These are phyloP conservation scores for Sclerotinia borealis DNA, from an alignment of 2,329 filamentous ascomycete species.

Conservation along the genomic window DNA sequence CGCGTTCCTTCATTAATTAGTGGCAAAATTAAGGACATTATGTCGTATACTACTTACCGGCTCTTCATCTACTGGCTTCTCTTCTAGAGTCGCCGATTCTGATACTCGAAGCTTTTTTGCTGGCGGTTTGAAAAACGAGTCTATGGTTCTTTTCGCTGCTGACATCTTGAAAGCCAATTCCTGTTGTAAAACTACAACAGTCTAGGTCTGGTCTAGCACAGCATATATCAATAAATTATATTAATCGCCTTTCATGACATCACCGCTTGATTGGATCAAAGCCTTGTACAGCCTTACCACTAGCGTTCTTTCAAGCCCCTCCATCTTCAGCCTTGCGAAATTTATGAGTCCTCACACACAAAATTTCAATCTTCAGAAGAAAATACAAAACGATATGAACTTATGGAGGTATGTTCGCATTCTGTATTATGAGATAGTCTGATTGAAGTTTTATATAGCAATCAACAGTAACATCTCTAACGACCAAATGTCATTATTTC, in stretches of 20 bases:
- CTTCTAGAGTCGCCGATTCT: slow-evolving; percentile 8
- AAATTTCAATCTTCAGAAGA: slow-evolving; percentile 1
- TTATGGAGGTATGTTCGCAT: slow-evolving; percentile 24
- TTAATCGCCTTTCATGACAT: slow-evolving; percentile 19
- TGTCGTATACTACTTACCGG: background rate
- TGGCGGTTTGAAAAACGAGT: slow-evolving; percentile 58
- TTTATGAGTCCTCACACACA: slow-evolving; percentile 4
- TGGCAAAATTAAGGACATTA: background rate
- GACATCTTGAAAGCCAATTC: slow-evolving; percentile 18
- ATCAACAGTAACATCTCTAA: slow-evolving; percentile 12
- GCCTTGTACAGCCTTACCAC: background rate
- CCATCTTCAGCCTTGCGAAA: slow-evolving; percentile 8
- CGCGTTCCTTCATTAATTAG: slow-evolving; percentile 13
- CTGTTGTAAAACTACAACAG: background rate
- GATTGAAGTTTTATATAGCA: slow-evolving; percentile 18
- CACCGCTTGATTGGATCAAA: background rate
- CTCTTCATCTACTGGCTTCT: background rate
- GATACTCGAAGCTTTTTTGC: slow-evolving; percentile 35
- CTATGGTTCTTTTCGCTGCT: slow-evolving; percentile 55
- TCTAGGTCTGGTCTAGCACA: background rate
- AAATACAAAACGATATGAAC: slow-evolving; percentile 21
- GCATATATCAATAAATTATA: background rate
- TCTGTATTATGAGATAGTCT: background rate
- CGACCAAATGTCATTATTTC: slow-evolving; percentile 55
- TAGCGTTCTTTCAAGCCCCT: slow-evolving; percentile 1